phyloP scores from a whole-genome alignment of 169 alveolate genomes.

The Eimeria acervulina region DNA sequence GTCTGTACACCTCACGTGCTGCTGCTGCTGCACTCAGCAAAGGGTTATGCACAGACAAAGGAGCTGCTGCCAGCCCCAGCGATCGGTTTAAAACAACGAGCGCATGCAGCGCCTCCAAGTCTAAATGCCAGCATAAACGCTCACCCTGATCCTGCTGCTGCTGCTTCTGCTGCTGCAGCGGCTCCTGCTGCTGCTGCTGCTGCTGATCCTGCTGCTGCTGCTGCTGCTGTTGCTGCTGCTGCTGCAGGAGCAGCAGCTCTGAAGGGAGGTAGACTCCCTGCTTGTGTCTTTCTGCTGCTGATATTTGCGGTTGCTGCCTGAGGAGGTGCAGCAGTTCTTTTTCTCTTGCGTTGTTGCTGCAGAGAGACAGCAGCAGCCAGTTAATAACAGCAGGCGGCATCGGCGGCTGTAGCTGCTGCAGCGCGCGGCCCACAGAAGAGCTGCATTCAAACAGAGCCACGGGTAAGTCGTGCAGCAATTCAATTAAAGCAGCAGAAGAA shows the following conservation, averaged over 20 bases:
- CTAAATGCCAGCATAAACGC: constrained; percentile 8
- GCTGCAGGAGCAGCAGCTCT: neutral
- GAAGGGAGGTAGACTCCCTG: constrained; percentile 32
- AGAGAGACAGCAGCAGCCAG: constrained; percentile 42
- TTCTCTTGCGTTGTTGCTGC: neutral
- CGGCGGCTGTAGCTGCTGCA: constrained; percentile 60
- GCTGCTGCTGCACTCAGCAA: neutral
- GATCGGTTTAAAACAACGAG: neutral
- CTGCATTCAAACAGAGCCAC: neutral
- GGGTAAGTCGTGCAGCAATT: neutral
- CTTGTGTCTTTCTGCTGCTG: neutral
- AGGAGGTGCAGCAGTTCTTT: constrained; percentile 8
- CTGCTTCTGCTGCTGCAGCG: too few relatives aligned
- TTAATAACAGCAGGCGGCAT: constrained; percentile 10
- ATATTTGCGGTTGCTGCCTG: neutral
- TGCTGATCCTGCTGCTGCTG: too few relatives aligned
- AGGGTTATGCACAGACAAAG: constrained; percentile 30
- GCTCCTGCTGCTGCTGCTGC: too few relatives aligned
- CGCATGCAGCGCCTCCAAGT: neutral
- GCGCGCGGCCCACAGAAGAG: neutral
- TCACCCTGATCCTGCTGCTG: neutral
- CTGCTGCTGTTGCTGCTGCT: neutral
- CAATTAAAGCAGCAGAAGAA: neutral
- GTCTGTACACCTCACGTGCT: neutral
- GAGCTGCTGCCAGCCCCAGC: neutral